Conservation (phyloP, 2,329 filamentous ascomycete species). For the Penicillium sp. region DNA sequence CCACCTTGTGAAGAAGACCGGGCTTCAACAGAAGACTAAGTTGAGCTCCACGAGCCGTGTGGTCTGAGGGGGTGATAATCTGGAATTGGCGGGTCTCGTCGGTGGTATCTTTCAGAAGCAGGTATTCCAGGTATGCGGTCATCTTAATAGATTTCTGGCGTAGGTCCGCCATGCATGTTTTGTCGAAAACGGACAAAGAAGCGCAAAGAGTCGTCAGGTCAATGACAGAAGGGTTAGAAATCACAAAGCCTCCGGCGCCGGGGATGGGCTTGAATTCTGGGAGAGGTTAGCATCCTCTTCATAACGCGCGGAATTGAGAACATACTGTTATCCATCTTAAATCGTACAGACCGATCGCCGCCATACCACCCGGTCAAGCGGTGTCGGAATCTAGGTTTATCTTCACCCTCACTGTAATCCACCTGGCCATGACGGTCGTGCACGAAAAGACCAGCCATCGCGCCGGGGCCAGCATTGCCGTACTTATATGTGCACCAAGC, state of each 20-base stretch:
- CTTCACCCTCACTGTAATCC: conserved; percentile 40
- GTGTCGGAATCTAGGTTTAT: conserved; percentile 56
- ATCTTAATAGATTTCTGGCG: conserved; percentile 68
- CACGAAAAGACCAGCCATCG: conserved; percentile 75
- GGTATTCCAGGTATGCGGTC: conserved; percentile 71
- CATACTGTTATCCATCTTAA: conserved; percentile 71
- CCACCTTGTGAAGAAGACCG: conserved; percentile 68
- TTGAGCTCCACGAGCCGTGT: conserved; percentile 69
- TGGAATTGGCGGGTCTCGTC: conserved; percentile 47
- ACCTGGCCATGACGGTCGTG: conserved; percentile 65
- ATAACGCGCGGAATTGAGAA: not conserved
- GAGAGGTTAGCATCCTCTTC: conserved; percentile 1
- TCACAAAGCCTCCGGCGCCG: conserved; percentile 75
- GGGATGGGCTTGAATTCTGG: conserved; percentile 68
- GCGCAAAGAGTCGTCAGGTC: conserved; percentile 71
- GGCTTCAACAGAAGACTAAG: conserved; percentile 69
- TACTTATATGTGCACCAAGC: conserved; percentile 96
- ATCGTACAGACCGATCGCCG: conserved; percentile 68
- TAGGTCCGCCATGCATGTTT: conserved; percentile 66
- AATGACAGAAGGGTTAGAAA: conserved; percentile 75
- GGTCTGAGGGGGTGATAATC: conserved; percentile 68
- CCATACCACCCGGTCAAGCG: conserved; percentile 83
- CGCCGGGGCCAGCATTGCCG: conserved; percentile 77
- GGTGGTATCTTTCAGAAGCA: conserved; percentile 50
- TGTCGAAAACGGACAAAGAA: conserved; percentile 68